Conservation (phyloP, 2,329 filamentous ascomycete genomes). For the Fusarium oxysporum region DNA sequence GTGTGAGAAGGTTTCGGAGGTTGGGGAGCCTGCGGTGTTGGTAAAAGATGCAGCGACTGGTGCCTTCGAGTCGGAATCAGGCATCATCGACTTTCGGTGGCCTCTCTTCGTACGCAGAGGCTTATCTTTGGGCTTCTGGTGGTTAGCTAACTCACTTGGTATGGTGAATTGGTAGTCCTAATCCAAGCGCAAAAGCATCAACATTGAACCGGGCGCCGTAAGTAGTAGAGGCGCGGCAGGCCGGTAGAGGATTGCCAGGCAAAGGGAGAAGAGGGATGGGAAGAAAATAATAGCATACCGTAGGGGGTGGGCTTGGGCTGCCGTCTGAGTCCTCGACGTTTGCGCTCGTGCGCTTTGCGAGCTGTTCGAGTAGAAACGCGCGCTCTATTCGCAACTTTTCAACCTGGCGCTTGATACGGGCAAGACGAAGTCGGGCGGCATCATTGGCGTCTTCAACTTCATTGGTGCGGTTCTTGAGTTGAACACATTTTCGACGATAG, state of each 20-base stretch:
- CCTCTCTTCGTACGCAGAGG: conserved; percentile 80
- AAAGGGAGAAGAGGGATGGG: conserved; percentile 1
- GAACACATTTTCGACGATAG: conserved; percentile 96
- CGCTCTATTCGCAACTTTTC: conserved; percentile 92
- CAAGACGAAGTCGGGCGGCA: conserved; percentile 80
- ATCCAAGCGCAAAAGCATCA: conserved; percentile 51
- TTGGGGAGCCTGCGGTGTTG: conserved; percentile 60
- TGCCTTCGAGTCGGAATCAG: conserved; percentile 57
- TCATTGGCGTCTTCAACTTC: conserved; percentile 95
- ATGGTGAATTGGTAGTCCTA: conserved; percentile 50
- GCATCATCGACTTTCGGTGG: conserved; percentile 70
- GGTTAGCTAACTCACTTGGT: conserved; percentile 51
- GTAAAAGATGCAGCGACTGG: conserved; percentile 57
- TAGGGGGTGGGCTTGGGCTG: conserved; percentile 82
- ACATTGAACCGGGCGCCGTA: conserved; percentile 45
- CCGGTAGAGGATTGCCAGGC: conserved; percentile 34
- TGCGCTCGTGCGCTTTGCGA: conserved; percentile 78
- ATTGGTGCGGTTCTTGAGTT: conserved; percentile 88
- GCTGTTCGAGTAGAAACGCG: conserved; percentile 78
- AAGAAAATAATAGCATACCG: conserved; percentile 62
- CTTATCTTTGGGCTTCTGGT: conserved; percentile 78
- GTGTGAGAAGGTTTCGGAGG: conserved; percentile 61
- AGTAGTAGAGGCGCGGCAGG: conserved; percentile 32
- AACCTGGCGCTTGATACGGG: conserved; percentile 84
- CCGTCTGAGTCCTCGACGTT: conserved; percentile 83